These are phyloP conservation scores for Pseudonitzschia delicatissima DNA, from an alignment of 108 stramenopile genomes.

Conservation along the genomic window DNA sequence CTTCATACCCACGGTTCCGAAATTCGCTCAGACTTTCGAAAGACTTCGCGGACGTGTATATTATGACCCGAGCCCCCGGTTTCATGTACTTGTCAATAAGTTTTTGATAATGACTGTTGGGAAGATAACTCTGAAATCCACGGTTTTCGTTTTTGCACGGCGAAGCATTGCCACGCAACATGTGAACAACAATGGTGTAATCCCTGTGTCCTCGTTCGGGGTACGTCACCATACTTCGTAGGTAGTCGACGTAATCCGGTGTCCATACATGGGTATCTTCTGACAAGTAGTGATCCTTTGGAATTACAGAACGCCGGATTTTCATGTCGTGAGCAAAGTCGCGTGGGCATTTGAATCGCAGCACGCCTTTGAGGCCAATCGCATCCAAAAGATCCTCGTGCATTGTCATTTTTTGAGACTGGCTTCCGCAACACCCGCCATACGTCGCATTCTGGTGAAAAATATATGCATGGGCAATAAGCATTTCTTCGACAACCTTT, in stretches of 20 bases:
- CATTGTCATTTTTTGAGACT: background rate
- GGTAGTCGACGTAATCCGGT: conserved; percentile 29
- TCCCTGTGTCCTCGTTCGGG: conserved; percentile 8
- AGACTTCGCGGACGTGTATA: conserved; percentile 26
- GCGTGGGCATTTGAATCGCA: conserved; percentile 23
- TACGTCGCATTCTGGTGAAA: conserved; percentile 26
- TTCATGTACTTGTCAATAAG: conserved; percentile 32
- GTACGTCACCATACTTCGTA: conserved; percentile 20
- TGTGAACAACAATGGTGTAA: conserved; percentile 31
- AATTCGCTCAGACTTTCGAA: conserved; percentile 36
- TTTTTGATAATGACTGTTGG: conserved; percentile 28
- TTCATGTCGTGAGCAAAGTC: background rate
- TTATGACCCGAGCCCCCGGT: conserved; percentile 24
- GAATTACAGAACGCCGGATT: conserved; percentile 10
- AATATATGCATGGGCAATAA: conserved; percentile 33
- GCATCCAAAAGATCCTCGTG: conserved; percentile 27
- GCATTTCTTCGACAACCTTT: conserved; percentile 27
- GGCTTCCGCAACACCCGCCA: conserved; percentile 25
- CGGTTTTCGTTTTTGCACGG: conserved; percentile 25
- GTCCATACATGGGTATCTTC: conserved; percentile 30
- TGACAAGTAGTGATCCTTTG: background rate
- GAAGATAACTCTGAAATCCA: conserved; percentile 28
- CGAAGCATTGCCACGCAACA: conserved; percentile 26
- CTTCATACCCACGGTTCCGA: conserved; percentile 22
- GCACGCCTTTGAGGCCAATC: conserved; percentile 20